Evolutionary conservation across 306 rosid species (phyloP), one percentile per base, ranked within the genome.

Genomic region (Quercus alba): DNA sequence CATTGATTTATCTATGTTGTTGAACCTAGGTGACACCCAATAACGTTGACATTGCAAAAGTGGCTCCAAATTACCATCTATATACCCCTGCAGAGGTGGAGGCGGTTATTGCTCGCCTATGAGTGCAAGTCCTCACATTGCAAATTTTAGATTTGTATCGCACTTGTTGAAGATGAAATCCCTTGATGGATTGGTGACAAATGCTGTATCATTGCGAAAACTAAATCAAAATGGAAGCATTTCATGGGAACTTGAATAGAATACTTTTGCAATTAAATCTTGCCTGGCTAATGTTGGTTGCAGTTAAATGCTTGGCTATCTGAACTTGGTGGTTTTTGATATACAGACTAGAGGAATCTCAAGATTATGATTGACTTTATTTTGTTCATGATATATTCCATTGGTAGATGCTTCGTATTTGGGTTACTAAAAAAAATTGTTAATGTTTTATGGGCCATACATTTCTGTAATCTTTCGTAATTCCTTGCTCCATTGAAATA

Each of bases 31-130:
- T 95, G 84, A 95, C 99, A 68, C 99, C 99, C 31, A 93, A 89
- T 74, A 95, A 95, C 25, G 99, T 93, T n/a, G 99, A 95, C 73
- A 93, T 95, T 44, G 98, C 98, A 2, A 95, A 87, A 92, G 99
- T 95, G 76, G 73, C 97, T 68, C 97, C 97, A 28, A 76, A 88
- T 11, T 95, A 95, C 66, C 99, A 93, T 85, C 89, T 95, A 51
- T 95, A 93, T 76, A 85, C 93, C 33, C 98, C 99, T 1, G 8
- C 96, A 41, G 98, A 91, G 84, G 99, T 95, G 87, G 98, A 95
- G 88, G 93, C 90, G 15, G 98, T 95, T 85, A 95, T 93, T 77
- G 81, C 77, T 72, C 96, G 98, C 84, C 96, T 95, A 80, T 95
- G 85, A 94, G 55, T 44, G 21, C 52, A n/a, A 7, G 28, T 25